Conservation (phyloP, 768 basidiomycete species). For the Hebeloma cylindrosporum region DNA sequence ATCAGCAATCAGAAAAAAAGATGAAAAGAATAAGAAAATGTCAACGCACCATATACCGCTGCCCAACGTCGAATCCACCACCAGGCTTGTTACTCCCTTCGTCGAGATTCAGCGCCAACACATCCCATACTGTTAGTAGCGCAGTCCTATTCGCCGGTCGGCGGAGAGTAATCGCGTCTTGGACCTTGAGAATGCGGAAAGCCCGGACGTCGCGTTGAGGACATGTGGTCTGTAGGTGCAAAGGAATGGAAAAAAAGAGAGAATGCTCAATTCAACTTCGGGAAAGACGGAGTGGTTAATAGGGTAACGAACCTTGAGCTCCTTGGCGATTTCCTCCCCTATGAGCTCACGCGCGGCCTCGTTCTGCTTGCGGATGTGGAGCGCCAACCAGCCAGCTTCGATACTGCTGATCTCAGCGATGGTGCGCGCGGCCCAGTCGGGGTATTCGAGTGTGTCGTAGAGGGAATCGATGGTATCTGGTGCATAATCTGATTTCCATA, state of each 20-base stretch:
- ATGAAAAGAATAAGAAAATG: not conserved
- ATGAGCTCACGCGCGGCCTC: conserved; percentile 49
- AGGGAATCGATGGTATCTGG: conserved; percentile 54
- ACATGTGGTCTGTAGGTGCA: conserved; percentile 46
- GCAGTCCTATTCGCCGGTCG: conserved; percentile 58
- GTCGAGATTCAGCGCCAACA: conserved; percentile 45
- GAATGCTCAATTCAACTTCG: too few relatives aligned
- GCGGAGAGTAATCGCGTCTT: conserved; percentile 58
- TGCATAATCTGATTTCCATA: conserved; percentile 30
- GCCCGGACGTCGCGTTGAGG: conserved; percentile 74
- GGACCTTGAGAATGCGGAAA: conserved; percentile 71
- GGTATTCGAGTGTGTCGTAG: conserved; percentile 66
- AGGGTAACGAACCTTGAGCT: conserved; percentile 58
- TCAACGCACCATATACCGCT: conserved; percentile 62
- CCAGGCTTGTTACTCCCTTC: conserved; percentile 53
- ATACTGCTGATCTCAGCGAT: conserved; percentile 39
- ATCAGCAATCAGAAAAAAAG: conserved; percentile 2
- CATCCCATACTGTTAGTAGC: conserved; percentile 86
- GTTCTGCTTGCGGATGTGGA: conserved; percentile 47
- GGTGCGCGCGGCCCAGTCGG: conserved; percentile 41
- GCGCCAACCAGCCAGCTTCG: conserved; percentile 66
- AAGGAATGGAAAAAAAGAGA: not conserved
- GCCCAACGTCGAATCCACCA: conserved; percentile 58
- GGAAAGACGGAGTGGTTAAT: too few relatives aligned
- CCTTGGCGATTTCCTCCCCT: conserved; percentile 64